Percentiles rank a stretch among this genome's conserved stretches.
Conservation (phyloP, 2,329 filamentous ascomycete species). For the Dryadomyces sulphureus region DNA sequence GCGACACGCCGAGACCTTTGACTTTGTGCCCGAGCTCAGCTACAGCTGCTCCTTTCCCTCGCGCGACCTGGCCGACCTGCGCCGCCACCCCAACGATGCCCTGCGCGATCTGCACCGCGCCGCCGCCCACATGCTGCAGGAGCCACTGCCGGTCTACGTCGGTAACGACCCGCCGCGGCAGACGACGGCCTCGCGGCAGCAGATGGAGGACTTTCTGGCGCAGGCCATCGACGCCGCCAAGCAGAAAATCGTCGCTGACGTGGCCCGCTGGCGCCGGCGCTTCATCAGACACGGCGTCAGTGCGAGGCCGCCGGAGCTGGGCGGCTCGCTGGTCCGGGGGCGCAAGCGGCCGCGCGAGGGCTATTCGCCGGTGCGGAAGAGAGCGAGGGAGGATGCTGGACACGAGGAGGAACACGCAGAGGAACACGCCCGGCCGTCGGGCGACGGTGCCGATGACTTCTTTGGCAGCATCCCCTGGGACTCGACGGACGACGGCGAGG, state of each 20-base stretch:
- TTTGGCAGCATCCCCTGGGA: too few relatives aligned
- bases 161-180: neutral
- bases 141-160: neutral
- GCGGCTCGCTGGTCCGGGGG: too few relatives aligned
- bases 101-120: conserved; percentile 8
- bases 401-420: neutral
- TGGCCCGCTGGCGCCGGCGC: neutral
- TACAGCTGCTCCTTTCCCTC: conserved; percentile 13
- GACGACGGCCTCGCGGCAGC: neutral
- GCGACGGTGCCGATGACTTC: too few relatives aligned
- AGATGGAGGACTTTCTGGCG: neutral
- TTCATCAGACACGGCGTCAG: neutral
- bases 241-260: neutral
- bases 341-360: neutral
- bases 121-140: conserved; percentile 1
- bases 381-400: neutral
- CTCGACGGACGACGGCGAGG: neutral
- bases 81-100: conserved; percentile 5
- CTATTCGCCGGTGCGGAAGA: too few relatives aligned
- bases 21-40: conserved; percentile 14
- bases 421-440: neutral
- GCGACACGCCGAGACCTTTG: too few relatives aligned
- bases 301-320: too few relatives aligned
- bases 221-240: neutral
- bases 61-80: conserved; percentile 12